Evolutionary conservation across 1,284 basidiomycete species (phyloP), one percentile per base, ranked within the genome.

Genomic region (Microbotryum saponariae): DNA sequence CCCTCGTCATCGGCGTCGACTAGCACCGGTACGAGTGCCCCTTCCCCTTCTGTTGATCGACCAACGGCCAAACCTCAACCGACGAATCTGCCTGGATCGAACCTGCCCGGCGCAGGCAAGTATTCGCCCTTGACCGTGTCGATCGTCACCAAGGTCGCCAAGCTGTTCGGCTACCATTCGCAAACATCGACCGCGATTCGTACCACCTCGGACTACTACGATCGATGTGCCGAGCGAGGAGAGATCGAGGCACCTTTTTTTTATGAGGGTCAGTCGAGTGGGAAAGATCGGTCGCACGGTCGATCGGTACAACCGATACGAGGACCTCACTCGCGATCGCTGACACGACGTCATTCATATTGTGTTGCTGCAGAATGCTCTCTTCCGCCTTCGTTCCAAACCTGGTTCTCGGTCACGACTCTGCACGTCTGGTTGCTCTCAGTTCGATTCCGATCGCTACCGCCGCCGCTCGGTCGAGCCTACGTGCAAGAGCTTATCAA

Each of bases 361-460:
- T 23, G 21, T 23, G 20, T 61, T 23, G 8, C 23, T 21, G 3
- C 68, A 92, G 93, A 86, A 68, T 97, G 91, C 73, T 80, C 81
- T 55, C 80, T 98, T 16, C 93, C 94, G 3, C 86, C 87, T 8
- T 97, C 94, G 0, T 97, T 97, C 76, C 93, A 97, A 74, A 90
- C 92, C 6, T 98, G 93, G 89, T 97, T 97, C 78, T 91, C 91
- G 31, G 80, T 97, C 58, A 92, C 91, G 51, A 91, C 94, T 67
- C 80, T 97, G 47, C 93, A 98, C 76, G 80, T 97, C 59, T 91
- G 93, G 85, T 80, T 97, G 61, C 83, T 97, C 54, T 86, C 87
- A 9, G 86, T 89, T 52, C 88, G 94, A 23, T 82, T 97, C 29
- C 88, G 94, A 16, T 85, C 89, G 0, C 83, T 98, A 7, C 88